phyloP scores from a whole-genome alignment of 2,329 filamentous ascomycete genomes.

The Gliomastix tumulicola region DNA sequence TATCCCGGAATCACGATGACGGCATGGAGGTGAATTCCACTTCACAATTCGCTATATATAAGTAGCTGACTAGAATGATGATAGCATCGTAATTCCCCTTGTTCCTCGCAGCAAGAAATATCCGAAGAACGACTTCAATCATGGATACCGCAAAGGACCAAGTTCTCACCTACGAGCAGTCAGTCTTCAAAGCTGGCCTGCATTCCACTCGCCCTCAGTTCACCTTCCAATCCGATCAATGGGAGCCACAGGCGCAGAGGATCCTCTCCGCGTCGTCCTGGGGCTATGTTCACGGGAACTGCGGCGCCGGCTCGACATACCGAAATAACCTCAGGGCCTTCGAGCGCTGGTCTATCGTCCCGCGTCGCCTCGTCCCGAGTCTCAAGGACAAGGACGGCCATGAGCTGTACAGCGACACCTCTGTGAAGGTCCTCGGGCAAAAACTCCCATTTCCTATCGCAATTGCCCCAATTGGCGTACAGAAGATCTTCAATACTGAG shows the following conservation, averaged over 20 bases:
- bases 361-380: neutral
- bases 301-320: neutral
- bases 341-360: neutral
- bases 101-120: no score
- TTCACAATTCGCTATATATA: no score
- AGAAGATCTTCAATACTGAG: conserved; percentile 52
- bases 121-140: no score
- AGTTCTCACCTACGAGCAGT: neutral
- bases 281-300: conserved; percentile 1
- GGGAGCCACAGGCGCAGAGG: neutral
- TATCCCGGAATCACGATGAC: no score
- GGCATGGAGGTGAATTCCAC: no score
- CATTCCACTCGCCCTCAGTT: neutral
- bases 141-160: no score
- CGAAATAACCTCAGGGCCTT: neutral
- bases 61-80: no score
- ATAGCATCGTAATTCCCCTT: no score
- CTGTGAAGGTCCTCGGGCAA: conserved; percentile 37
- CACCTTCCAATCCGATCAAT: neutral
- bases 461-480: conserved; percentile 60
- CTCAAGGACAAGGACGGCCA: neutral
- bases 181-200: neutral
- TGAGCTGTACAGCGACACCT: conserved; percentile 24
- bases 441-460: conserved; percentile 21
- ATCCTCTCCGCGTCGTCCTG: neutral